These are phyloP conservation scores for Tetrahymena thermophila DNA, from an alignment of 73 alveolate species.

Conservation along the genomic window DNA sequence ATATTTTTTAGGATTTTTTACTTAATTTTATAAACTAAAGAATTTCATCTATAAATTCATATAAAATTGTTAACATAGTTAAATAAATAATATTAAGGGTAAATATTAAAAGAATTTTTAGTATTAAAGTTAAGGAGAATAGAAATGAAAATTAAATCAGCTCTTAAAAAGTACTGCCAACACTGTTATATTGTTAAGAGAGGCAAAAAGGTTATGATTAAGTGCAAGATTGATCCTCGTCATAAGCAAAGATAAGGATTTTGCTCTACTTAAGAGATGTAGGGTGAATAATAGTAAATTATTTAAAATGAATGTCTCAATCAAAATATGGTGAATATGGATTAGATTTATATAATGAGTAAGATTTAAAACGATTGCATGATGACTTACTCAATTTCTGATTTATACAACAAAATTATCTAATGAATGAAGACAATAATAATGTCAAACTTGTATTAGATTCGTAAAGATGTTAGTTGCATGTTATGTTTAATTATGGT, in stretches of 20 bases:
- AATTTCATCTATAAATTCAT: neutral
- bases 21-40: neutral
- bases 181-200: constrained; percentile 24
- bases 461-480: neutral
- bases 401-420: neutral
- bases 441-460: neutral
- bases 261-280: neutral
- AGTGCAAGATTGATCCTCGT: constrained; percentile 43
- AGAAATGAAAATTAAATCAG: constrained; percentile 25
- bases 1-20: too few relatives aligned
- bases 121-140: neutral
- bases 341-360: neutral
- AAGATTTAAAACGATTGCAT: neutral
- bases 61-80: neutral
- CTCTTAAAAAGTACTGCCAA: constrained; percentile 32
- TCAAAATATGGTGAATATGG: neutral
- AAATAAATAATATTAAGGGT: neutral
- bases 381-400: neutral
- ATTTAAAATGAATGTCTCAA: neutral
- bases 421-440: neutral
- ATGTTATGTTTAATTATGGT: neutral
- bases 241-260: constrained; percentile 41
- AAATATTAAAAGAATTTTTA: neutral
- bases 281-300: neutral
- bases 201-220: constrained; percentile 26